Evolutionary conservation across 352 stramenopile genomes (phyloP).

Genomic region (Phytophthora crassamura): DNA sequence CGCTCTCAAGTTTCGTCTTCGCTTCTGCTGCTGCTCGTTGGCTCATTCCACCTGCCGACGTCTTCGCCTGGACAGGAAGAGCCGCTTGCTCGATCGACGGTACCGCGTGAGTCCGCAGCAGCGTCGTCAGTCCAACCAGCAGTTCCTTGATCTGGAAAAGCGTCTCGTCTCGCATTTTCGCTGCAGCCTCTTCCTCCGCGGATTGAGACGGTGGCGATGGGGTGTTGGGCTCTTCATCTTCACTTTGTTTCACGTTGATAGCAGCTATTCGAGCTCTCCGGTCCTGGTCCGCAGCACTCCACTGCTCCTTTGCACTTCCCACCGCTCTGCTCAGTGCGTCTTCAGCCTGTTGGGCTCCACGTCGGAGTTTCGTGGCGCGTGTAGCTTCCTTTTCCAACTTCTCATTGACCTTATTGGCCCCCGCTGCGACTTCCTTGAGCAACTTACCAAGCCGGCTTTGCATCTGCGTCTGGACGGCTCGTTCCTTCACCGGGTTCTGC

Average conservation of each 20-base stretch:
- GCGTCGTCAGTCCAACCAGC: slow-evolving; percentile 42
- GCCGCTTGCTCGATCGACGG: neutral
- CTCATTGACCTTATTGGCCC: slow-evolving; percentile 38
- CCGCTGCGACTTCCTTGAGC: slow-evolving; percentile 42
- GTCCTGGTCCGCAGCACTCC: slow-evolving; percentile 20
- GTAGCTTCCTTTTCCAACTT: slow-evolving; percentile 36
- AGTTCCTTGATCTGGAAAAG: slow-evolving; percentile 71
- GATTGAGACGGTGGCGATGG: neutral
- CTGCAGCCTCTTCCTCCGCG: slow-evolving; percentile 20
- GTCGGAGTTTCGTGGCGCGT: slow-evolving; percentile 21
- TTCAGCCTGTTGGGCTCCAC: slow-evolving; percentile 32
- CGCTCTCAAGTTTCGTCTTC: slow-evolving; percentile 20
- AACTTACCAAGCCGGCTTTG: slow-evolving; percentile 39
- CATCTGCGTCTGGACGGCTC: slow-evolving; percentile 46
- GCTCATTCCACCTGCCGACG: neutral
- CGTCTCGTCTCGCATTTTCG: slow-evolving; percentile 43
- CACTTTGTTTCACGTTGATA: neutral
- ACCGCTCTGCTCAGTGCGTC: slow-evolving; percentile 24
- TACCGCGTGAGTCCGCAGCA: slow-evolving; percentile 26
- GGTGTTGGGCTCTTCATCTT: neutral
- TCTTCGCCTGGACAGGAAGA: neutral
- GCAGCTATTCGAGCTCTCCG: slow-evolving; percentile 9
- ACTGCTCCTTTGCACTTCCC: slow-evolving; percentile 32
- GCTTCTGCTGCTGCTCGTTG: neutral
- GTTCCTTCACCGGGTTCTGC: slow-evolving; percentile 67